These are phyloP conservation scores for Lathyrus sativus DNA, from an alignment of 306 rosid genomes.

Conservation along the genomic window DNA sequence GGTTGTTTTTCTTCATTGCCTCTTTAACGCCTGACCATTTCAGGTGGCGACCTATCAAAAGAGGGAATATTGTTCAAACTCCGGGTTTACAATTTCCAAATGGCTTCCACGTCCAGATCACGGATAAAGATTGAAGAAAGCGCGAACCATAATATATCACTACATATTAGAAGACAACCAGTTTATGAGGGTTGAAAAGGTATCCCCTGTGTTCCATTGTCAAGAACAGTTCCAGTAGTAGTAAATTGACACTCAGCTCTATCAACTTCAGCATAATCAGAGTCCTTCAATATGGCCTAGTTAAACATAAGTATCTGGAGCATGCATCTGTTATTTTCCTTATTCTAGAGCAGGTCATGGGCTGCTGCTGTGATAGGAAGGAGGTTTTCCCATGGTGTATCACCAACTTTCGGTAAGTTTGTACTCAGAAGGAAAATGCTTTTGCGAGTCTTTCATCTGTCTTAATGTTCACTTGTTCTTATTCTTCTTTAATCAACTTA, in stretches of 20 bases:
- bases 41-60: conserved; percentile 65
- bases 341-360: too few species aligned
- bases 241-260: conserved; percentile 95
- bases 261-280: conserved; percentile 83
- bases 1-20: conserved; percentile 88
- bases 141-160: conserved; percentile 22
- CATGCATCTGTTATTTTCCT: conserved; percentile 21
- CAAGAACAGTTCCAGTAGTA: conserved; percentile 76
- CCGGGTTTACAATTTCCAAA: conserved; percentile 83
- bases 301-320: conserved; percentile 17
- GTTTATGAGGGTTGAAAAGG: conserved; percentile 73
- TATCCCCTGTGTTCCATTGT: conserved; percentile 81
- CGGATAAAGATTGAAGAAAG: conserved; percentile 48
- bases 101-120: conserved; percentile 67
- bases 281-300: conserved; percentile 80
- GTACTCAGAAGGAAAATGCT: too few species aligned
- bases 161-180: conserved; percentile 34
- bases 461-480: too few species aligned
- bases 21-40: conserved; percentile 30
- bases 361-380: too few species aligned
- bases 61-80: conserved; percentile 74
- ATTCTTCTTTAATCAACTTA: too few species aligned
- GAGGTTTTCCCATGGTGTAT: too few species aligned
- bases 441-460: too few species aligned
- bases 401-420: too few species aligned